phyloP scores from a whole-genome alignment of 1,139 yeast genomes.

The Keqinozyma sinolaborantium region DNA sequence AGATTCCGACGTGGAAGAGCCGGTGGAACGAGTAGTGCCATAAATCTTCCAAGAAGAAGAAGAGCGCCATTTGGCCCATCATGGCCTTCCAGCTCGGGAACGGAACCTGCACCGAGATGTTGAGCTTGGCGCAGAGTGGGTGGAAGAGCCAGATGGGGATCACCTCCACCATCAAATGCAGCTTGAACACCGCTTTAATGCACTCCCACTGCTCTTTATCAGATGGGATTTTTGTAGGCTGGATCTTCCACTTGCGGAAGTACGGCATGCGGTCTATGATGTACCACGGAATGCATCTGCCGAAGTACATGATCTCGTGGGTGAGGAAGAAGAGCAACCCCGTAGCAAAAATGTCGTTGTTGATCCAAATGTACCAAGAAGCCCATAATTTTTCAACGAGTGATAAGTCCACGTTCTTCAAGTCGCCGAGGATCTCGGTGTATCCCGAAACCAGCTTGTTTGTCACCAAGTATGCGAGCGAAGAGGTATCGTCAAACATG shows the following conservation, averaged over 20 bases:
- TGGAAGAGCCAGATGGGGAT: constrained; percentile 96
- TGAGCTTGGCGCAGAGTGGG: constrained; percentile 75
- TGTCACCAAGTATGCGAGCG: constrained; percentile 9
- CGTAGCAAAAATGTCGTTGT: constrained; percentile 78
- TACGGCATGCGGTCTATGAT: constrained; percentile 73
- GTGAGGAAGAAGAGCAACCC: constrained; percentile 70
- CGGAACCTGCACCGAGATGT: constrained; percentile 75
- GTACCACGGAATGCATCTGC: constrained; percentile 82
- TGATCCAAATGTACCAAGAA: constrained; percentile 67
- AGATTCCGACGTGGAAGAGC: constrained; percentile 76
- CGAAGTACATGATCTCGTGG: constrained; percentile 82
- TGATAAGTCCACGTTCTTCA: constrained; percentile 7
- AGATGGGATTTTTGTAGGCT: constrained; percentile 73
- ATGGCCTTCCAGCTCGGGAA: constrained; percentile 67
- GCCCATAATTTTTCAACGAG: constrained; percentile 67
- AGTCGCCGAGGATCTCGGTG: constrained; percentile 6
- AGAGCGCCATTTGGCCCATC: constrained; percentile 61
- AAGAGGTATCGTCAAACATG: constrained; percentile 8
- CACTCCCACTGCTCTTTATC: constrained; percentile 89
- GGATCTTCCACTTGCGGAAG: constrained; percentile 77
- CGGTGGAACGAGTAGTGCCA: constrained; percentile 98
- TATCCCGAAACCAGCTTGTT: constrained; percentile 1
- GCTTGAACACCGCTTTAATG: constrained; percentile 73
- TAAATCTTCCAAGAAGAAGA: constrained; percentile 83
- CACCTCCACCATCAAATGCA: constrained; percentile 89